Base-by-base conservation (phyloP, 768 basidiomycete genomes). In the Boletus vinaceobasis region DNA sequence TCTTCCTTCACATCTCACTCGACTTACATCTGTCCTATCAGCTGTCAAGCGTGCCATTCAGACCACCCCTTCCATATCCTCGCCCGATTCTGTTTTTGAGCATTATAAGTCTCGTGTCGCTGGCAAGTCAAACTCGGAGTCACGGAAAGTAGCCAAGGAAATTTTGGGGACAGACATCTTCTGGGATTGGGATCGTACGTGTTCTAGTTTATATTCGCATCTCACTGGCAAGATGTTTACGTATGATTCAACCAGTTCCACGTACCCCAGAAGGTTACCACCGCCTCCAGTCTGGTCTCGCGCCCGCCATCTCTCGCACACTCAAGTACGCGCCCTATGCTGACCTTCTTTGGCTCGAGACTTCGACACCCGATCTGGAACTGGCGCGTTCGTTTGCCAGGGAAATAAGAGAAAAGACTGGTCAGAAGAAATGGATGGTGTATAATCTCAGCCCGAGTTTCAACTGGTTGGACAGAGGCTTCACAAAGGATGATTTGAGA, bases 371-470 rank as follows among this genome's bases (percentile, higher is more conserved):
- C 9, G 81, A 93, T 66, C 76, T 96, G 23, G 78, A 84, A 53
- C 83, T 93, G 66, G 93, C 93, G 3, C 78, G 83, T 33, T 80
- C 77, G 32, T 93, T 95, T 70, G 86, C 93, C 3, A 75, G 86
- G 43, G 81, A 81, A 65, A 89, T 95, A 61, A 76, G 88, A 50
- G 81, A 81, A 58, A 77, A 78, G 65, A 81, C 82, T 64, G 91
- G 93, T 38, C 48, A 60, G 49, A 54, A 54, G 58, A 90, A 86
- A 64, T 86, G 83, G 85, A 83, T 97, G 60, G 93, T 96, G 21
- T 97, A 95, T 68, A 97, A 96, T 68, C 74, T 97, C 53, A 93
- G 91, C 63, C 94, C 93, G 5, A 92, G 90, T 65, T 96, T 96
- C 77, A 93, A 95, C 69, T 96, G 93, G 93, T 75, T 83, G n/a